Conservation (phyloP, 179 eudicot species). For the Amaranthus tricolor region DNA sequence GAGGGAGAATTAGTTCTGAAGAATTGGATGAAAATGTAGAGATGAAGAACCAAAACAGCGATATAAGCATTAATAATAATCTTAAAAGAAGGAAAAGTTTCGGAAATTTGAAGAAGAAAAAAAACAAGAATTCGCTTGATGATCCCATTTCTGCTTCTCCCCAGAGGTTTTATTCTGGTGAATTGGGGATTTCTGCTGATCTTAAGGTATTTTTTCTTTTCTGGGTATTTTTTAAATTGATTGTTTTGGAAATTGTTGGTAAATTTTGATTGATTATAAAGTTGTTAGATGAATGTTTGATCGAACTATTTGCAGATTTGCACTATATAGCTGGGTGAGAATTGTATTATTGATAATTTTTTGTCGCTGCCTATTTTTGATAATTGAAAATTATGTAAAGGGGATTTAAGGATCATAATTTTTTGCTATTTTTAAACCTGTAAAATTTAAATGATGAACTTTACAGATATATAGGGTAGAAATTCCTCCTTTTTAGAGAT, state of each 20-base stretch:
- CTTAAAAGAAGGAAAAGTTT: slow-evolving; percentile 28
- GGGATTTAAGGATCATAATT: background rate
- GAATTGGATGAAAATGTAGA: slow-evolving; percentile 23
- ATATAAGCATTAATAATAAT: slow-evolving; percentile 2
- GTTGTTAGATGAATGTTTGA: background rate
- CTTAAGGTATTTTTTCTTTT: slow-evolving; percentile 19
- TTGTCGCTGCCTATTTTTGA: background rate
- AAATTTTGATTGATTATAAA: background rate
- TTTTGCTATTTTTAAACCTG: slow-evolving; percentile 1
- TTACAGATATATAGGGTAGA: too few relatives aligned
- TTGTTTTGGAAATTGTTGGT: background rate
- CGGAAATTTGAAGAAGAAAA: slow-evolving; percentile 27
- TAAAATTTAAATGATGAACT: background rate
- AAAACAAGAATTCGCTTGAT: slow-evolving; percentile 1
- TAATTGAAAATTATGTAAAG: too few relatives aligned
- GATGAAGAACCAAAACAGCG: slow-evolving; percentile 1
- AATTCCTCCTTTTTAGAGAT: too few relatives aligned
- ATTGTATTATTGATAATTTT: background rate
- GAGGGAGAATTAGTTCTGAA: slow-evolving; percentile 28
- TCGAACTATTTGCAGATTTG: background rate
- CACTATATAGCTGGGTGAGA: background rate
- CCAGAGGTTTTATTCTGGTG: slow-evolving; percentile 27
- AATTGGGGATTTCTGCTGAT: slow-evolving; percentile 23
- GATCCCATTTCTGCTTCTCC: slow-evolving; percentile 23
- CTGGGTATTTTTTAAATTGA: background rate